Evolutionary conservation across 345 rosid genomes (phyloP).

Genomic region (Physaria fendleri): DNA sequence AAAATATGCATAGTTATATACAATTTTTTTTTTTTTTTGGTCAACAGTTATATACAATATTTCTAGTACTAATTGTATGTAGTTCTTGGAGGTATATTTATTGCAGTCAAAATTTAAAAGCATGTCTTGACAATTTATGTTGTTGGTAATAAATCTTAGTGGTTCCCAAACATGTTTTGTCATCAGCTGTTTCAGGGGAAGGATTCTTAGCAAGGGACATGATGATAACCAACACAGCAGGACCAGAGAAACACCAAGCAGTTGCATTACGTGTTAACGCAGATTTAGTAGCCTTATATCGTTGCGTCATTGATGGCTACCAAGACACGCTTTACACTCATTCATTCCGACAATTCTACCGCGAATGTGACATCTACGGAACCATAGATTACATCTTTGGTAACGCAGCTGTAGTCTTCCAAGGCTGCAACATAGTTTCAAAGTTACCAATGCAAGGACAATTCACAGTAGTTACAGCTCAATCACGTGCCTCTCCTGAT

Average conservation of each 20-base stretch:
- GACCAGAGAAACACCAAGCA: constrained; percentile 71
- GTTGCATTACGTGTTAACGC: constrained; percentile 70
- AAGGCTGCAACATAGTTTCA: constrained; percentile 57
- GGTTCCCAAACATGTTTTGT: background rate
- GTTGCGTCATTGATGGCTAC: constrained; percentile 54
- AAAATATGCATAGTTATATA: no score
- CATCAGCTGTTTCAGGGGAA: constrained; percentile 69
- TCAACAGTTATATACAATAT: no score
- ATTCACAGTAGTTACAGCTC: constrained; percentile 68
- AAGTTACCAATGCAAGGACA: constrained; percentile 64
- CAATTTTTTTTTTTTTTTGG: no score
- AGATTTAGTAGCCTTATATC: constrained; percentile 55
- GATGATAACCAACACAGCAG: constrained; percentile 68
- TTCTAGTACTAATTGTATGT: no score
- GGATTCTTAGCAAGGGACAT: constrained; percentile 77
- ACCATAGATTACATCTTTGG: constrained; percentile 75
- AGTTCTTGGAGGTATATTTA: background rate
- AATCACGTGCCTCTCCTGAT: constrained; percentile 50
- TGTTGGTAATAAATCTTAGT: background rate
- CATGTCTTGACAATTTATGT: background rate
- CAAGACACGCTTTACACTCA: constrained; percentile 72
- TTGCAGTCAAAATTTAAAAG: background rate
- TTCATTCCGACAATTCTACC: constrained; percentile 67
- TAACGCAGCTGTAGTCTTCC: constrained; percentile 69
- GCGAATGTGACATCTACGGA: constrained; percentile 71